Evolutionary conservation across 2,329 filamentous ascomycete species (phyloP).

Genomic region (Diaporthe australafricana): DNA sequence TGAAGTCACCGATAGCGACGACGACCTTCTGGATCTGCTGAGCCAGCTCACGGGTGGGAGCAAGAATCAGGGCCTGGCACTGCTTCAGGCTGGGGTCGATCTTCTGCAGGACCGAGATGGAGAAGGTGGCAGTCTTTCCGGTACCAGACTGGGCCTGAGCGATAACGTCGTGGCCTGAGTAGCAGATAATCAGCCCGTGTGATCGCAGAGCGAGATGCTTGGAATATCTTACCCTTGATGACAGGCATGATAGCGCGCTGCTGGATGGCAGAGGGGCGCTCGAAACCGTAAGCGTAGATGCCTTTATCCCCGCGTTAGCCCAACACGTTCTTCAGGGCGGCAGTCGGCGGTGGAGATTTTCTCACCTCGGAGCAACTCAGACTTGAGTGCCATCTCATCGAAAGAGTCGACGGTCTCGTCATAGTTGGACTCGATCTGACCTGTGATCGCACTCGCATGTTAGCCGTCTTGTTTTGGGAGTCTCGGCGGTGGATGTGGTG

Average conservation of each 20-base stretch:
- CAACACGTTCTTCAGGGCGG: constrained; percentile 35
- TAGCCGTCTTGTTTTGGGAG: constrained; percentile 27
- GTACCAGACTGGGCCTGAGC: constrained; percentile 99
- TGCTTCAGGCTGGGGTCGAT: constrained; percentile 94
- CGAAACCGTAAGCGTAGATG: constrained; percentile 99
- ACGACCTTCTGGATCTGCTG: constrained; percentile 99
- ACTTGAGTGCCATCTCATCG: constrained; percentile 96
- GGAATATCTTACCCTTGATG: constrained; percentile 84
- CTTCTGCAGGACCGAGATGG: constrained; percentile 94
- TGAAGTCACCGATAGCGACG: constrained; percentile 99
- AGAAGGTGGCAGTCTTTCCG: constrained; percentile 96
- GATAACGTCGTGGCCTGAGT: constrained; percentile 93
- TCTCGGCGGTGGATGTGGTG: neutral
- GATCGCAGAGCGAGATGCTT: neutral
- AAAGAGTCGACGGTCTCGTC: constrained; percentile 99
- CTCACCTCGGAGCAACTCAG: constrained; percentile 94
- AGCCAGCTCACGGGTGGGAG: constrained; percentile 94
- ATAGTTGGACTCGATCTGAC: constrained; percentile 99
- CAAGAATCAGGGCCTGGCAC: constrained; percentile 94
- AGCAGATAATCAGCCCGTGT: constrained; percentile 35
- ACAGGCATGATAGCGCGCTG: constrained; percentile 99
- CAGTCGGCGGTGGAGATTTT: constrained; percentile 38
- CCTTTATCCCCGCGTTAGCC: constrained; percentile 58
- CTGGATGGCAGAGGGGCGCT: constrained; percentile 99
- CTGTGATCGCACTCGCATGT: constrained; percentile 59